These are phyloP conservation scores for Trichosanthes truncata DNA, from an alignment of 306 rosid species.

Conservation along the genomic window DNA sequence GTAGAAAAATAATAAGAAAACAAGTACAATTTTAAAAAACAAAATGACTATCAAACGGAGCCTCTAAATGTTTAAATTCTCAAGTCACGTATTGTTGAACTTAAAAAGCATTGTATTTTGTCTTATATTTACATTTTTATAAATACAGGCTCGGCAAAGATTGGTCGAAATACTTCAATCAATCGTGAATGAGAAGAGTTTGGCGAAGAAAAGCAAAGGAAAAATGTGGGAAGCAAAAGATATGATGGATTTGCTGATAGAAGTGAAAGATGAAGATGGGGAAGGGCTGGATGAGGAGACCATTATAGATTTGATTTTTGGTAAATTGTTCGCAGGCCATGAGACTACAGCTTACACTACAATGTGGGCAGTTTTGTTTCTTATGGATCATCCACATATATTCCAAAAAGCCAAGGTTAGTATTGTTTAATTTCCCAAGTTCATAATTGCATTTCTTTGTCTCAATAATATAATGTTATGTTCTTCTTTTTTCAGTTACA, in stretches of 20 bases:
- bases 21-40: too few relatives aligned
- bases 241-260: constrained; percentile 16
- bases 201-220: background rate
- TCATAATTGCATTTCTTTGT: too few relatives aligned
- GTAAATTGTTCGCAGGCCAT: constrained; percentile 13
- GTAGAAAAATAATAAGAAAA: too few relatives aligned
- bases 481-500: too few relatives aligned
- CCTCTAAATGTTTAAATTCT: too few relatives aligned
- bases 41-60: too few relatives aligned
- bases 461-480: too few relatives aligned
- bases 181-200: background rate
- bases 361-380: constrained; percentile 5
- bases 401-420: constrained; percentile 5
- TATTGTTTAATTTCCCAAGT: background rate
- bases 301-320: constrained; percentile 9
- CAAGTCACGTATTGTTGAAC: too few relatives aligned
- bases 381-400: background rate
- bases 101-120: too few relatives aligned
- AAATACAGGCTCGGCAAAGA: too few relatives aligned
- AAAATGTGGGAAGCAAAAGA: background rate
- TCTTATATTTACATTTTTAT: too few relatives aligned
- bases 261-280: constrained; percentile 16
- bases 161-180: background rate
- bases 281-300: constrained; percentile 12
- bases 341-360: background rate